Conservation (phyloP, 2,329 filamentous ascomycete genomes). For the Westerdykella aurantiaca region DNA sequence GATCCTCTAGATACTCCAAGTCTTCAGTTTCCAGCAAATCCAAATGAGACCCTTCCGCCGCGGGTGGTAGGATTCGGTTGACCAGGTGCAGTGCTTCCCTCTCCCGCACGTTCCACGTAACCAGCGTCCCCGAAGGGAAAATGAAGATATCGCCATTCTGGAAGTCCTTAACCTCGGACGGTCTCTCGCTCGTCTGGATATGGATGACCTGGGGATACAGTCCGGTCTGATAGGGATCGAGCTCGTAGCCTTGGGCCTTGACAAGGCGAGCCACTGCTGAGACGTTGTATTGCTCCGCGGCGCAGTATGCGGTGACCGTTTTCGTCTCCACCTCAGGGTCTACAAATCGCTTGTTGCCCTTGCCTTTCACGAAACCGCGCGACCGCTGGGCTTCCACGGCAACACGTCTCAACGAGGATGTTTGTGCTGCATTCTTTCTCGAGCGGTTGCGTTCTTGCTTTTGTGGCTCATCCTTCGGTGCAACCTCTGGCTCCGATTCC, state of each 20-base stretch:
- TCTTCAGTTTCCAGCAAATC: slow-evolving; percentile 77
- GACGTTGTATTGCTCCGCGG: slow-evolving; percentile 62
- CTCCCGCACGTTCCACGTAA: slow-evolving; percentile 82
- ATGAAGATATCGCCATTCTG: slow-evolving; percentile 80
- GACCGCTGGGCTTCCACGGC: slow-evolving; percentile 75
- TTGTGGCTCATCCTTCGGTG: slow-evolving; percentile 6
- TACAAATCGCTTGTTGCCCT: slow-evolving; percentile 40
- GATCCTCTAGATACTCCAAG: slow-evolving; percentile 77
- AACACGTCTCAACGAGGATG: slow-evolving; percentile 69
- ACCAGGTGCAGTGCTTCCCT: slow-evolving; percentile 53
- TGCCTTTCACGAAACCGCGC: slow-evolving; percentile 48
- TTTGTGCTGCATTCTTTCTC: slow-evolving; percentile 29
- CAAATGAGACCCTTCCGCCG: slow-evolving; percentile 69
- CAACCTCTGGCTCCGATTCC: slow-evolving; percentile 13
- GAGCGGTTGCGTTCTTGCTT: slow-evolving; percentile 17
- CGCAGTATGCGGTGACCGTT: slow-evolving; percentile 60
- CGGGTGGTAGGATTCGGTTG: slow-evolving; percentile 65
- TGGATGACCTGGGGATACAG: slow-evolving; percentile 63
- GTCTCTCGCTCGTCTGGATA: slow-evolving; percentile 43
- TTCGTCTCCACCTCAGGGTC: slow-evolving; percentile 45
- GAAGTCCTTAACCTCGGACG: slow-evolving; percentile 42
- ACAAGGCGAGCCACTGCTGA: slow-evolving; percentile 53
- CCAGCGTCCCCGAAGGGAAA: slow-evolving; percentile 89
- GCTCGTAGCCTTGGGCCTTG: slow-evolving; percentile 53
- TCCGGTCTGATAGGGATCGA: slow-evolving; percentile 58